These are phyloP conservation scores for Conringia planisiliqua DNA, from an alignment of 345 rosid genomes.

Conservation along the genomic window DNA sequence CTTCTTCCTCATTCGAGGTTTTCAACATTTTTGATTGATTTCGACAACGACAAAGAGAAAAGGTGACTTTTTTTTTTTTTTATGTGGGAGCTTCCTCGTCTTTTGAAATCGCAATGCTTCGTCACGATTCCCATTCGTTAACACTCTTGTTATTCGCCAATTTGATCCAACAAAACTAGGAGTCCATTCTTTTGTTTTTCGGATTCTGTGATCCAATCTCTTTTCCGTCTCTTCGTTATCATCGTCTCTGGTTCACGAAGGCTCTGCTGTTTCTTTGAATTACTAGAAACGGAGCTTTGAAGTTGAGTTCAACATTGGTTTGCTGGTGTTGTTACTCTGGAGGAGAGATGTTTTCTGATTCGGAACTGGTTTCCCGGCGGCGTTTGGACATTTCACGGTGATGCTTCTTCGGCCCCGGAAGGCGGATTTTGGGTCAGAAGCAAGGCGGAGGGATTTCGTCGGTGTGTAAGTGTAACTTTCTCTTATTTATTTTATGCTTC, in stretches of 20 bases:
- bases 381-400: constrained; percentile 13
- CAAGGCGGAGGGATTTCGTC: constrained; percentile 30
- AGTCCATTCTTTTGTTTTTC: neutral
- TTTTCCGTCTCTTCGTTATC: neutral
- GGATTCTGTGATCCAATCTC: constrained; percentile 18
- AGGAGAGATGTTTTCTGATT: constrained; percentile 13
- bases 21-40: constrained; percentile 6
- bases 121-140: neutral
- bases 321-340: constrained; percentile 6
- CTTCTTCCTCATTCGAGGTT: constrained; percentile 14
- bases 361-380: neutral
- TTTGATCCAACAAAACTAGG: neutral
- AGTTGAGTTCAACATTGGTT: neutral
- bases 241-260: neutral
- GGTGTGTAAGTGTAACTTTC: constrained; percentile 34
- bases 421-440: constrained; percentile 20
- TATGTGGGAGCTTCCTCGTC: neutral
- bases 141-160: neutral
- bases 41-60: constrained; percentile 1
- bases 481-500: neutral
- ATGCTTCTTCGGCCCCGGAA: neutral
- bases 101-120: neutral
- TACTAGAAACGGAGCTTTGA: neutral
- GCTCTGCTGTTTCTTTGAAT: neutral
- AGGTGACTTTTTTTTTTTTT: neutral